A percentile compares a stretch with the other conserved stretches of the same genome.
phyloP scores from a whole-genome alignment of 2,329 filamentous ascomycete genomes.

The Exophiala calicioides region DNA sequence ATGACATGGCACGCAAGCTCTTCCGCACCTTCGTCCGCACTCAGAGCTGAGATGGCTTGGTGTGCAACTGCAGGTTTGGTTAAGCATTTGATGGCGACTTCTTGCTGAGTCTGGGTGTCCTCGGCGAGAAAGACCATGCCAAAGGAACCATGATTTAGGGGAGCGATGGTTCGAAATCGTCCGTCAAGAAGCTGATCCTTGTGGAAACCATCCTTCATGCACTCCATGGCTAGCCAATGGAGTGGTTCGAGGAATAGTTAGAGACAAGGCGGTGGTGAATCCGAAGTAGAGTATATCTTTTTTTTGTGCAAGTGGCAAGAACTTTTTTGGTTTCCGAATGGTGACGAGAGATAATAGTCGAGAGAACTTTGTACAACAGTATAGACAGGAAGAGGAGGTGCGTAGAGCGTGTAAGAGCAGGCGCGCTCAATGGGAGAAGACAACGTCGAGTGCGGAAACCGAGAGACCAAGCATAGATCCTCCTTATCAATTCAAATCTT shows the following conservation, averaged over 20 bases:
- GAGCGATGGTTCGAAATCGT: constrained; percentile 87
- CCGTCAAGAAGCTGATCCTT: constrained; percentile 79
- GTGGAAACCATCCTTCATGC: constrained; percentile 79
- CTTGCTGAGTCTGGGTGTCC: constrained; percentile 72
- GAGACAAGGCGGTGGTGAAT: neutral
- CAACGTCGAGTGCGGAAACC: constrained; percentile 24
- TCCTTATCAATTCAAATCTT: constrained; percentile 23
- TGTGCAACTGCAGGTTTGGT: constrained; percentile 64
- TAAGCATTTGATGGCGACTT: constrained; percentile 94
- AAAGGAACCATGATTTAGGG: constrained; percentile 97
- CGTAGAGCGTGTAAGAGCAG: constrained; percentile 16
- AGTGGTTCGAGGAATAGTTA: neutral
- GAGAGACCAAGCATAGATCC: constrained; percentile 30
- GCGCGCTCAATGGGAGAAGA: constrained; percentile 19
- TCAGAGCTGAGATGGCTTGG: constrained; percentile 55
- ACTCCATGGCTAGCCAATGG: constrained; percentile 64
- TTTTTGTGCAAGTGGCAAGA: constrained; percentile 6
- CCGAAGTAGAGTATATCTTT: constrained; percentile 6
- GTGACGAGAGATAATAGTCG: constrained; percentile 14
- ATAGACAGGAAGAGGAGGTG: constrained; percentile 26
- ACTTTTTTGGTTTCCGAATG: constrained; percentile 10
- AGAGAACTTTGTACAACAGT: constrained; percentile 27
- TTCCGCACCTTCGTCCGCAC: constrained; percentile 61
- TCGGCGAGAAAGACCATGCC: constrained; percentile 96
- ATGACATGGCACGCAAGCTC: constrained; percentile 70